Evolutionary conservation across 225 moss, liverwort and hornwort species (phyloP), one percentile per base, ranked within the genome.

Genomic region (Pseudoscleropodium purum): DNA sequence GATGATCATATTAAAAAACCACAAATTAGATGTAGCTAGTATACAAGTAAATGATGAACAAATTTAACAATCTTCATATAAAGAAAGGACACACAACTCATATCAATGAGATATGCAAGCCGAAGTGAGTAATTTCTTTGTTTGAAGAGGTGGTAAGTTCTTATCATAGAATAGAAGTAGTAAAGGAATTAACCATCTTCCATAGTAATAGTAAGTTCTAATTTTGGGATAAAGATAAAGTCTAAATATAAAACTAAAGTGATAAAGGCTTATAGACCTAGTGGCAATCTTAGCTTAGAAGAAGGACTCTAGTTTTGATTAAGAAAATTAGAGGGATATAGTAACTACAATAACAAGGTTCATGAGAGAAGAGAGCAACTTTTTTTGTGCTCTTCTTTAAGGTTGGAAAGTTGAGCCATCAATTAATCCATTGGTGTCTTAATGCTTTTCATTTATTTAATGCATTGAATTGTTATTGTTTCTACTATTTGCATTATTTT

Each of bases 321-420:
- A 2, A 36, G 2, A 77, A 54, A 36, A 52, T 1, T 52, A 23
- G 5, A 77, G 0, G 21, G 14, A 24, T 37, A 2, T 0, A 1
- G 0, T 54, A 24, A 37, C 24, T 36, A 54, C 1, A 78, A 24
- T 4, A 54, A 15, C 1, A 14, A 78, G 15, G 37, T 6, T 54
- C 0, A 4, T 0, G 7, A 0, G 9, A 10, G 9, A 36, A 1
- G 9, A 3, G 5, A 36, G 1, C 0, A 15, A 7, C 0, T n/a
- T 26, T 6, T 29, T 74, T 75, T 47, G 10, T 30, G 2, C 10
- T 74, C 3, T 29, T 10, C 3, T 70, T 17, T 7, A 11, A 18
- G 4, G 4, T 29, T 18, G 30, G 6, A 11, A 47, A 2, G 18
- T 45, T 30, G 47, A 17, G 6, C 6, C 30, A 75, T 18, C 30